Base-by-base conservation (phyloP, 2,329 filamentous ascomycete species). In the Verticillium isaacii region DNA sequence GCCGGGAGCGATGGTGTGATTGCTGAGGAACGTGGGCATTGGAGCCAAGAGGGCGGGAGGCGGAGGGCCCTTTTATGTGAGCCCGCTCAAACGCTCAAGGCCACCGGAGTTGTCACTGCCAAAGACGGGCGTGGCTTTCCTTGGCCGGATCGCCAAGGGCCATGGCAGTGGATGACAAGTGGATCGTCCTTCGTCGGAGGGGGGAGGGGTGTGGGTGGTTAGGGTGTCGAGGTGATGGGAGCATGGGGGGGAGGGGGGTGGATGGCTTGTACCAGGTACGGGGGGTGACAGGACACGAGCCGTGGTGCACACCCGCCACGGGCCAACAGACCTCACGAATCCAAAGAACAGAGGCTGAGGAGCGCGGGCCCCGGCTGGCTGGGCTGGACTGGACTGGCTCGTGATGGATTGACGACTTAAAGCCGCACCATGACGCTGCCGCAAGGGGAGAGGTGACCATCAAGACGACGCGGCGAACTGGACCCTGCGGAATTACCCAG, bases 121-220 rank as follows among this genome's bases (percentile, higher is more conserved):
- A 34, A 37, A 36, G 32, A 37, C 32, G 55, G 32, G 55, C 29
- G 32, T 57, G 55, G 32, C 55, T 58, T 19, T 15, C 9, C 36
- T 58, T 58, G 57, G 57, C 36, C 45, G 39, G 57, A 58, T 58
- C 57, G 57, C 57, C 57, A 58, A 58, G 57, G 41, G 19, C 50
- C 45, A 32, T 50, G 57, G 57, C 32, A 37, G 55, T 58, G 57
- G 57, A 19, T 25, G 45, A 52, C 45, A 19, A 52, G 45, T 58
- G 57, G 57, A 58, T 50, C 57, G 15, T 5, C 37, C 32, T n/a
- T 19, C 37, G 37, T 45, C 19, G 8, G 11, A n/a, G n/a, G n/a
- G n/a, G n/a, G n/a, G n/a, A n/a, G n/a, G 45, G 25, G 25, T 25
- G n/a, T 23, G 19, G 19, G 45, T n/a, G 25, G 25, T 29, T 29